Evolutionary conservation across 169 alveolate genomes (phyloP).

Genomic region (Plasmodium reichenowi): DNA sequence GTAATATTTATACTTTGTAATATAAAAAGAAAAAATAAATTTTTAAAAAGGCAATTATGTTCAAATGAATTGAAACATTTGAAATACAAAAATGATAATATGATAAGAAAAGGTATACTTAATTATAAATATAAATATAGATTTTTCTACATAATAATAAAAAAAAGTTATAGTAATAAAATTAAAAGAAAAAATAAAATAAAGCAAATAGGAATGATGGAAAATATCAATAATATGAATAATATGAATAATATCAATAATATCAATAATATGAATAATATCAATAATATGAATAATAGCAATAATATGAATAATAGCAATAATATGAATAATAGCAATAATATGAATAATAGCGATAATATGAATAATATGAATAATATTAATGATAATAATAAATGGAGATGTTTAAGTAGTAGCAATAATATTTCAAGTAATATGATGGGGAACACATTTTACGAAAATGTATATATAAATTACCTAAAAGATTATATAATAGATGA

Average conservation of each 20-base stretch:
- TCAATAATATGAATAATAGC: neutral
- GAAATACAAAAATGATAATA: too few relatives aligned
- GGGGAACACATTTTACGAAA: constrained; percentile 5
- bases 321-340: neutral
- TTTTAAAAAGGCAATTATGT: too few relatives aligned
- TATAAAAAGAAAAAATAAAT: too few relatives aligned
- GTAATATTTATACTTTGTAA: too few relatives aligned
- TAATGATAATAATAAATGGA: neutral
- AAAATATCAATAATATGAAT: neutral
- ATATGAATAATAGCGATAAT: neutral
- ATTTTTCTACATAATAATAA: too few relatives aligned
- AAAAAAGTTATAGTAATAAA: too few relatives aligned
- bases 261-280: neutral
- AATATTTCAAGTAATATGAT: neutral
- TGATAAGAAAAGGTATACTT: too few relatives aligned
- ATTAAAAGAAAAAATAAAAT: too few relatives aligned
- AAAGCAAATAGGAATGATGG: too few relatives aligned
- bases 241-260: neutral
- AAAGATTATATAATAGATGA: constrained; percentile 33
- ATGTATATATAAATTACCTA: constrained; percentile 28
- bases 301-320: neutral
- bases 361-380: neutral
- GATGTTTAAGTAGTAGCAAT: neutral
- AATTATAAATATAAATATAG: too few relatives aligned
- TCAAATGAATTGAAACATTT: too few relatives aligned